phyloP scores from a whole-genome alignment of 116 monocot species.

The Posidonia oceanica region DNA sequence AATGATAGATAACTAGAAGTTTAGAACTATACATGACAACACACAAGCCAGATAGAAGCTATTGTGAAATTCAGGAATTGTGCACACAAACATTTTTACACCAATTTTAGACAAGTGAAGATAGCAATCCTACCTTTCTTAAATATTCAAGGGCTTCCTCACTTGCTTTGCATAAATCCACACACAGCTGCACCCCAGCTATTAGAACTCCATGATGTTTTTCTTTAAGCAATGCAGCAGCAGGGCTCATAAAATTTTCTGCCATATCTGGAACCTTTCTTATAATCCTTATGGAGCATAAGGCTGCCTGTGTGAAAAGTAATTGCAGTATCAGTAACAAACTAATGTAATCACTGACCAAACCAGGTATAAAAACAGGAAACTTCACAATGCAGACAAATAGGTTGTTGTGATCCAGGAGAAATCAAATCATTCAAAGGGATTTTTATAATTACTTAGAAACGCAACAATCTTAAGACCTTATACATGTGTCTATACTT shows the following conservation, averaged over 20 bases:
- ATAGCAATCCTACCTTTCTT: constrained; percentile 58
- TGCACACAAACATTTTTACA: not conserved
- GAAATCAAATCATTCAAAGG: too few species aligned
- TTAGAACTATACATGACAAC: not conserved
- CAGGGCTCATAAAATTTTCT: constrained; percentile 80
- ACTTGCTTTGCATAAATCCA: constrained; percentile 92
- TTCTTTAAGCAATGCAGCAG: constrained; percentile 81
- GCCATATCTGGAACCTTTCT: constrained; percentile 98
- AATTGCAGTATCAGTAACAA: not conserved
- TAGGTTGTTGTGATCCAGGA: too few species aligned
- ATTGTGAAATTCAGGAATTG: not conserved
- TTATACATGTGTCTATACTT: too few species aligned
- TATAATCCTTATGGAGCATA: constrained; percentile 94
- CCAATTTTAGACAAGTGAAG: not conserved
- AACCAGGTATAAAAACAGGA: not conserved
- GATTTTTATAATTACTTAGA: too few species aligned
- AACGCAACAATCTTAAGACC: too few species aligned
- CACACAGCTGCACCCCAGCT: constrained; percentile 86
- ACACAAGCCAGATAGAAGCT: too few species aligned
- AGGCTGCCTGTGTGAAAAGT: constrained; percentile 58
- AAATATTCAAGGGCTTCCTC: constrained; percentile 62
- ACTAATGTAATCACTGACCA: not conserved
- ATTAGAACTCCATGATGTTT: constrained; percentile 98
- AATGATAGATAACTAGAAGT: not conserved
- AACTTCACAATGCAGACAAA: not conserved